Conservation (phyloP, 495 filamentous ascomycete genomes). For the Neurospora discreta region DNA sequence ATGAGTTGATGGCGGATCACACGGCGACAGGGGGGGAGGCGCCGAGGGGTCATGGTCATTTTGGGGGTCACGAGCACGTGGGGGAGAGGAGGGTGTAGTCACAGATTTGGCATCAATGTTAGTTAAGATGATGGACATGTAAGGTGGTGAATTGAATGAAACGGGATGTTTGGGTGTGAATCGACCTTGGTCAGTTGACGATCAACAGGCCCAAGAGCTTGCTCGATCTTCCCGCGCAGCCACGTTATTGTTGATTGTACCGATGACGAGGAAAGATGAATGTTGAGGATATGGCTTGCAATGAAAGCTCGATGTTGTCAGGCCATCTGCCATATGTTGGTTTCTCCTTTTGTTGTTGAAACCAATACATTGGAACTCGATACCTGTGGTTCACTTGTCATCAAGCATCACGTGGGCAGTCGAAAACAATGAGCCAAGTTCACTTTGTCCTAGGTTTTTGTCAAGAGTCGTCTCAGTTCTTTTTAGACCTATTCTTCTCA, state of each 20-base stretch:
- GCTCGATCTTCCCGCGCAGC: neutral
- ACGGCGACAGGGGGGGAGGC: neutral
- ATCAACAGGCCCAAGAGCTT: neutral
- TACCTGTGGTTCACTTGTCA: neutral
- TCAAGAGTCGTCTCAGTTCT: neutral
- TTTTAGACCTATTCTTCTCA: neutral
- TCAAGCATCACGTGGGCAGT: neutral
- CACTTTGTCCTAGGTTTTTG: neutral
- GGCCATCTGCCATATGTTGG: neutral
- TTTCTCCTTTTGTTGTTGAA: neutral
- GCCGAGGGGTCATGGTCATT: neutral
- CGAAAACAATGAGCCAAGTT: neutral
- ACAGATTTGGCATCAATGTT: too few relatives aligned
- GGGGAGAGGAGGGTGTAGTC: neutral
- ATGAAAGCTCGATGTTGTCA: neutral
- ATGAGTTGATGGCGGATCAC: conserved; percentile 20
- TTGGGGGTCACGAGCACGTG: neutral
- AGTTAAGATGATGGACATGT: too few relatives aligned
- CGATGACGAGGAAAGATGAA: neutral
- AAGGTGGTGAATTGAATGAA: neutral
- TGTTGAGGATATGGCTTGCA: neutral
- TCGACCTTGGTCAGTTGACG: neutral
- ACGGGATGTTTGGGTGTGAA: neutral
- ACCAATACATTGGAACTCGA: neutral
- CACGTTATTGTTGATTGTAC: neutral